Evolutionary conservation across 2,329 filamentous ascomycete genomes (phyloP).

Genomic region (Hyphodiscus sp.): DNA sequence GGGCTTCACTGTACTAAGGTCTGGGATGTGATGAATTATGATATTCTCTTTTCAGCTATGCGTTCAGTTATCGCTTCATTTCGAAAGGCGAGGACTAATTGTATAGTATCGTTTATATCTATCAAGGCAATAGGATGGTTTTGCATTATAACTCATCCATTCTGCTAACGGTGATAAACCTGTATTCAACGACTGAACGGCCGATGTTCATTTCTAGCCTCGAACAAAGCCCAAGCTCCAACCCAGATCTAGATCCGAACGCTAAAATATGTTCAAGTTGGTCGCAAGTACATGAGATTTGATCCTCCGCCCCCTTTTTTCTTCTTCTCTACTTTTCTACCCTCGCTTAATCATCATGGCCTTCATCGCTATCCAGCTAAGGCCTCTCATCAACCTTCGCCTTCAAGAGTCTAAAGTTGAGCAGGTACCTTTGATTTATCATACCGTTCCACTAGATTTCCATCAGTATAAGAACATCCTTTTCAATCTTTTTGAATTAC

Average conservation of each 20-base stretch:
- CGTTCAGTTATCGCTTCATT: neutral
- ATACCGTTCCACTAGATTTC: neutral
- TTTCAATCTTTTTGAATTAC: no score
- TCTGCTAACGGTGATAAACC: neutral
- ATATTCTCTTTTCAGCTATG: neutral
- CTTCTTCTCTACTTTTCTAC: no score
- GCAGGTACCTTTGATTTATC: neutral
- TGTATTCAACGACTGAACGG: no score
- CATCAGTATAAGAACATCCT: neutral
- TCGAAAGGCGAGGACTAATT: neutral
- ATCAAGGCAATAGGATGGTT: neutral
- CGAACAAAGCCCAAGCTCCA: no score
- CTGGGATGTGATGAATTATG: conserved; percentile 4
- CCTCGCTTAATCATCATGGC: neutral
- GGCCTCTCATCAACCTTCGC: neutral
- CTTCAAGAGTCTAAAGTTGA: neutral
- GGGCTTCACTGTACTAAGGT: conserved; percentile 2
- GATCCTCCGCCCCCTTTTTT: no score
- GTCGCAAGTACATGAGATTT: no score
- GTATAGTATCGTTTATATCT: neutral
- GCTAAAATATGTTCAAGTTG: no score
- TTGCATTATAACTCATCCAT: neutral
- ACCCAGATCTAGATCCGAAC: no score
- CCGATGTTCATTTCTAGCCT: no score
- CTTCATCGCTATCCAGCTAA: neutral